Evolutionary conservation across 495 filamentous ascomycete genomes (phyloP), one percentile per base, ranked within the genome.

Genomic region (Ramalina peruviana): DNA sequence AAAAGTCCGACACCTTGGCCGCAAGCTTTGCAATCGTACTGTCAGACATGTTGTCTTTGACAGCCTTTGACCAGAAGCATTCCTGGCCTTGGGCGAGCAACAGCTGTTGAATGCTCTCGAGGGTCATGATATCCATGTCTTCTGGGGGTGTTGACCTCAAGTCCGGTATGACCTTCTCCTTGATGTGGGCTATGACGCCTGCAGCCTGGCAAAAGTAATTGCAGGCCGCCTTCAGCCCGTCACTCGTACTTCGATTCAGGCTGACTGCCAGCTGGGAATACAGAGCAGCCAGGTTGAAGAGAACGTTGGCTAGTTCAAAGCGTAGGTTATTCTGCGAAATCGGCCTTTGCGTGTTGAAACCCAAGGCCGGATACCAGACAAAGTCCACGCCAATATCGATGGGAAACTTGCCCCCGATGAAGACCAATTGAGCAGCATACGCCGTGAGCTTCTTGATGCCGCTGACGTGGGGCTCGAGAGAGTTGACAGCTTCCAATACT

Each of bases 11-110:
- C 3, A 97, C 89, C 52, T 90, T 83, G 0, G 86, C 88, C 12
- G 92, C 92, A 3, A 98, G 71, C 60, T 88, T 88, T 4, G 92
- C 85, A 48, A 98, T 94, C 0, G 84, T 84, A 10, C 77, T 82
- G 61, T 98, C 92, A 59, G 93, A 94, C 61, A 94, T 75, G 11
- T 81, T 81, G 61, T 96, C 92, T 71, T 89, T 90, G 19, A 94
- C 92, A 2, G 93, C 92, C 60, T 94, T 97, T 48, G 90, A 83
- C 92, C 92, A 98, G 65, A 90, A 96, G 62, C 90, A 96, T 64
- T 98, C 92, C 58, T 98, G 92, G 36, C 81, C 88, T 60, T 98
- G 89, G 13, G 87, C 92, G 1, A 98, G 72, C 43, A 94, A 73
- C 33, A 98, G 73, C 59, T 90, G 74, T 54, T 86, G 81, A 16